phyloP scores from a whole-genome alignment of 139 green algal species.

The Chlamydomonas applanata region DNA sequence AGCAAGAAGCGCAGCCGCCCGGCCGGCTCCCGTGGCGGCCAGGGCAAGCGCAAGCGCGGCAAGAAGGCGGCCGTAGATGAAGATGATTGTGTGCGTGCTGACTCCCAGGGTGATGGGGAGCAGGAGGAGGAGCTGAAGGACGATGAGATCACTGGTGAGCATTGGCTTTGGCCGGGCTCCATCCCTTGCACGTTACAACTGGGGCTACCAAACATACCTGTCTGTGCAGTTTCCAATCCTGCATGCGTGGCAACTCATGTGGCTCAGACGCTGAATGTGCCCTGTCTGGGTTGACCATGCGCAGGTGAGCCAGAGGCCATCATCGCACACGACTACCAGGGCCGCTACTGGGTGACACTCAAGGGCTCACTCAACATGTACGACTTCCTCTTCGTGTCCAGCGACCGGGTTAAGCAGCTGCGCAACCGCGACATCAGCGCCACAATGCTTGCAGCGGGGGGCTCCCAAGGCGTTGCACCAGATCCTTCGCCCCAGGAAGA shows the following conservation, averaged over 20 bases:
- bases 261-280: too few species aligned
- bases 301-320: constrained; percentile 2
- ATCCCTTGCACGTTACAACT: too few species aligned
- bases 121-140: constrained; percentile 7
- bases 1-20: neutral
- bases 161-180: too few species aligned
- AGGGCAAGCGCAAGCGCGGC: neutral
- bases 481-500: neutral
- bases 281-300: too few species aligned
- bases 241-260: too few species aligned
- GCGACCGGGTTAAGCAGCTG: constrained; percentile 5
- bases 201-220: too few species aligned
- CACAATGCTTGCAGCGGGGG: neutral
- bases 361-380: neutral
- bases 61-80: neutral
- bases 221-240: too few species aligned
- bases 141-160: constrained; percentile 1
- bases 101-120: too few species aligned
- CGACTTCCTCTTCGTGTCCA: constrained; percentile 2
- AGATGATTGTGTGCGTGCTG: too few species aligned
- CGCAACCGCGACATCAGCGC: neutral
- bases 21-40: neutral
- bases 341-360: neutral
- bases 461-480: neutral
- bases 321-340: constrained; percentile 1